Evolutionary conservation across 371 early-diverging fungal genomes (phyloP).

Genomic region (Apophysomyces trapeziformis): DNA sequence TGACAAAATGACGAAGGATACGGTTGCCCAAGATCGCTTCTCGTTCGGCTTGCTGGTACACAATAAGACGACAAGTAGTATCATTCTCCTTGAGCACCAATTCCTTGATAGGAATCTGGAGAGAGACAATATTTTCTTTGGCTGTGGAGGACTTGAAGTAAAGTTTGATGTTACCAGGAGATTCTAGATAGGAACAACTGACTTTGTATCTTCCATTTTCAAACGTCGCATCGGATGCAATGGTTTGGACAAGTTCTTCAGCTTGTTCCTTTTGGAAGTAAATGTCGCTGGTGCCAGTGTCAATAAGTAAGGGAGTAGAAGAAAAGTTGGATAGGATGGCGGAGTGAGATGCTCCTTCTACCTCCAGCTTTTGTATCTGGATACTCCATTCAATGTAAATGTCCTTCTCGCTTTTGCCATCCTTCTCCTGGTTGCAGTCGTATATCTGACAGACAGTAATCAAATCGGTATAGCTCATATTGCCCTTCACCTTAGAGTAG

Average conservation of each 20-base stretch:
- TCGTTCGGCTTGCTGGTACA: not conserved
- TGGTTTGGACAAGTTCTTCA: conserved; percentile 23
- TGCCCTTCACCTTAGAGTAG: conserved; percentile 26
- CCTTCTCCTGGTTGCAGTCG: no score
- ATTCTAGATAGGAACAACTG: conserved; percentile 30
- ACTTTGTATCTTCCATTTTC: conserved; percentile 19
- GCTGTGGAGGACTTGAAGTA: not conserved
- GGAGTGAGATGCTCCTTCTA: no score
- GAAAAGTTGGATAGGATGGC: no score
- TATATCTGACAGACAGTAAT: conserved; percentile 2
- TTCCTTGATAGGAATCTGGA: conserved; percentile 19
- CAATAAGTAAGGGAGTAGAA: conserved; percentile 21
- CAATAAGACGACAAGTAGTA: conserved; percentile 10
- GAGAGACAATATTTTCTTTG: not conserved
- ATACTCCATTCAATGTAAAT: no score
- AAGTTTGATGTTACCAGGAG: not conserved
- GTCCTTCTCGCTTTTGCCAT: no score
- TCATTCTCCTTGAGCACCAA: conserved; percentile 17
- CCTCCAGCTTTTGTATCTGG: no score
- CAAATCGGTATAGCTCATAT: conserved; percentile 26
- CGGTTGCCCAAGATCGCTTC: conserved; percentile 8
- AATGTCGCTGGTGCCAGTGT: conserved; percentile 44
- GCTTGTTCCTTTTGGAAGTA: conserved; percentile 37
- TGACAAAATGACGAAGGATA: conserved; percentile 7
- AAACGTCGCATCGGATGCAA: conserved; percentile 21